These are phyloP conservation scores for Ambrosia trifida DNA, from an alignment of 129 eudicot species.

Conservation along the genomic window DNA sequence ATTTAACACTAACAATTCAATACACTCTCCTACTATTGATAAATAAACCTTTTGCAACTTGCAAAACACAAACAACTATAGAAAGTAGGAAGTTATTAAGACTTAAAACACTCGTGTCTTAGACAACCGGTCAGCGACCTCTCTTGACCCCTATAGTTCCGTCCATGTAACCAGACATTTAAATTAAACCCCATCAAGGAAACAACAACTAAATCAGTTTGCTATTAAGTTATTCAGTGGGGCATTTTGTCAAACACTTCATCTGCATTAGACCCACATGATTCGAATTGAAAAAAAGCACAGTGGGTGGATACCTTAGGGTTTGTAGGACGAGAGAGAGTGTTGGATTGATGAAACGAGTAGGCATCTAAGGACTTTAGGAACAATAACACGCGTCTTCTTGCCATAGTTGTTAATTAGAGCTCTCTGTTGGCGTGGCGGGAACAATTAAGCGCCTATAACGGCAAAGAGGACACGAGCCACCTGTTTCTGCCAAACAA, in stretches of 20 bases:
- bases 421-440: constrained; percentile 20
- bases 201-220: too few relatives aligned
- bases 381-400: constrained; percentile 61
- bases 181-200: too few relatives aligned
- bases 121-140: too few relatives aligned
- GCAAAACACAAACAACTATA: too few relatives aligned
- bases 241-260: constrained; percentile 53
- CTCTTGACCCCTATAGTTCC: too few relatives aligned
- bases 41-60: too few relatives aligned
- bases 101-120: too few relatives aligned
- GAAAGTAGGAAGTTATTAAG: too few relatives aligned
- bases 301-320: constrained; percentile 41
- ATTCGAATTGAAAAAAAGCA: background rate
- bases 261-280: constrained; percentile 6
- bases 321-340: constrained; percentile 28
- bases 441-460: constrained; percentile 21
- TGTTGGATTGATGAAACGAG: constrained; percentile 33
- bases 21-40: too few relatives aligned
- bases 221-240: background rate
- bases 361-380: constrained; percentile 66
- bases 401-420: constrained; percentile 41
- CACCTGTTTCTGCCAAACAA: background rate
- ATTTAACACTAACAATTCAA: too few relatives aligned
- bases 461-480: background rate
- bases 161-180: too few relatives aligned